Evolutionary conservation across 2,329 filamentous ascomycete genomes (phyloP), one percentile per base, ranked within the genome.

Genomic region (Calcarisporium arbuscula): DNA sequence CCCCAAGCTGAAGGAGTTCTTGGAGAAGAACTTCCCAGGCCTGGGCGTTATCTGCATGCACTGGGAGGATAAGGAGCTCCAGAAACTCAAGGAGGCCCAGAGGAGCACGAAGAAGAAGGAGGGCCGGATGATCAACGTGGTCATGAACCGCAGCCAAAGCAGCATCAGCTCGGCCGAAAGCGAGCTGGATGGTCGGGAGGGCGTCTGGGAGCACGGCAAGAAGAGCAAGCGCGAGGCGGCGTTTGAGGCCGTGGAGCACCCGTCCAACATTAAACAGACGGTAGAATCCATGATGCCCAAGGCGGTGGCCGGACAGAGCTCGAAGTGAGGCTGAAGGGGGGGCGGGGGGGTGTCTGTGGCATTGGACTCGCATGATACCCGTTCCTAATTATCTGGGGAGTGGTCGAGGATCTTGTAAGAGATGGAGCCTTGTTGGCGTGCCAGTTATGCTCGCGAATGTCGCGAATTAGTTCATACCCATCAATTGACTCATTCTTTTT

Each of bases 1-100:
- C 2, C 84, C 85, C 0, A 56, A 80, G 1, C 67, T 96, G 2
- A 78, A 81, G 34, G 52, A 67, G 9, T 94, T 87, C 52, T 61
- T 96, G 3, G 64, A 79, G 20, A 59, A 57, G 17, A 87, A 90
- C 45, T 78, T 95, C 21, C 85, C 85, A 0, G 87, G 85, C 1
- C 63, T 96, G 1, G 77, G 82, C 33, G 67, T 95, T 29, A 67
- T 80, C 1, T 77, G 77, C 0, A 74, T 90, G 47, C 82, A 88
- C 52, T 94, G 85, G 62, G 85, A 87, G 37, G 83, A 85, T 8
- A 72, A 89, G 40, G 68, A 77, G 44, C 80, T 94, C 60, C 62
- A 70, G 28, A 68, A 77, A 40, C 72, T 94, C 66, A 95, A 95
- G 67, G 63, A 79, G 27, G 72, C 79, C 41, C 89, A 95, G 62